Percentiles rank a stretch among this genome's conserved stretches.
phyloP scores from a whole-genome alignment of 2,329 filamentous ascomycete genomes.

The Exophiala spinifera region DNA sequence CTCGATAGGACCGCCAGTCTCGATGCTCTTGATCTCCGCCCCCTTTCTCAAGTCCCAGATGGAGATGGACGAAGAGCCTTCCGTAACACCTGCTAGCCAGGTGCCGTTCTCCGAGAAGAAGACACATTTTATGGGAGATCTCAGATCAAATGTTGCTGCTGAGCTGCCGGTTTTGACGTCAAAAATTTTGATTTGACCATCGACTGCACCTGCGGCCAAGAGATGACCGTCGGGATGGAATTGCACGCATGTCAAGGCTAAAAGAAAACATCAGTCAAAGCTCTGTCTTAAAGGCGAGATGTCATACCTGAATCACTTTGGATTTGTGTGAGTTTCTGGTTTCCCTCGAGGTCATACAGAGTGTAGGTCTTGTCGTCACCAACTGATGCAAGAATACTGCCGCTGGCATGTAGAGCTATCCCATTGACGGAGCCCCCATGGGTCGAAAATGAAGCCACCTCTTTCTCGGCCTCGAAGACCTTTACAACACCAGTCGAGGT shows the following conservation, averaged over 20 bases:
- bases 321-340: constrained; percentile 70
- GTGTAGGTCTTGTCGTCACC: constrained; percentile 90
- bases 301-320: constrained; percentile 75
- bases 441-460: constrained; percentile 68
- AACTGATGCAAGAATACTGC: constrained; percentile 78
- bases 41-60: constrained; percentile 92
- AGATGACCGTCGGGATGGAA: constrained; percentile 98
- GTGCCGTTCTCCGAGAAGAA: constrained; percentile 95
- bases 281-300: neutral
- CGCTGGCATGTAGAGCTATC: constrained; percentile 77
- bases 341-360: constrained; percentile 73
- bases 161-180: constrained; percentile 76
- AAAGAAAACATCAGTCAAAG: constrained; percentile 15
- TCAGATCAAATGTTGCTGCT: constrained; percentile 67
- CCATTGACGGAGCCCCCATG: constrained; percentile 80
- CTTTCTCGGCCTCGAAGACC: constrained; percentile 66
- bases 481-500: constrained; percentile 76
- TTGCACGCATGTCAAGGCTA: constrained; percentile 70
- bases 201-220: constrained; percentile 75
- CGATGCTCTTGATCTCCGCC: constrained; percentile 76
- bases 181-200: constrained; percentile 83
- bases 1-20: constrained; percentile 70
- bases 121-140: constrained; percentile 68
- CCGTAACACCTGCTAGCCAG: constrained; percentile 82
- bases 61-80: constrained; percentile 73